Base-by-base conservation (phyloP, 805 yeast species). In the Wickerhamomyces mucosus region DNA sequence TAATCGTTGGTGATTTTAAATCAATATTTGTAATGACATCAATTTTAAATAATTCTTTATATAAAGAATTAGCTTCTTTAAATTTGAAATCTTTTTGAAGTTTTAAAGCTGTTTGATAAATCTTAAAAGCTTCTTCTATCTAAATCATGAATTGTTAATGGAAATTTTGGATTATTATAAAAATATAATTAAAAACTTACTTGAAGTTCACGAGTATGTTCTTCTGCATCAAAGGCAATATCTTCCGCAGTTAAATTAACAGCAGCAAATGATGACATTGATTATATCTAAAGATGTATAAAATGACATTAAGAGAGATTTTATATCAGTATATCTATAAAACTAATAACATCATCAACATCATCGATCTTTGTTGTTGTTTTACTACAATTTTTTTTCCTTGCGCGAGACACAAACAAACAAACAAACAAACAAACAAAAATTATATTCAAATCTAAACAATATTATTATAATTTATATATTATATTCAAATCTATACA, bases 201-300 rank as follows among this genome's bases (percentile, higher is more conserved):
- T 46, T 89, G 96, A 16, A 89, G 61, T 51, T 92, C 99, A 29
- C 95, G 63, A 1, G 96, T 80, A 47, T 86, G 95, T 41, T 85
- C 89, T 41, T 88, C 95, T 21, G 78, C 80, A 40, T 83, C 89
- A 21, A 72, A 61, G 14, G 56, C 57, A 5, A 69, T 56, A 31
- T 80, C 83, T 48, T 82, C 94, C 35, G 80, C 89, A 25, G 70
- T 70, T 28, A 78, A 58, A 47, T 89, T 89, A 27, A 88, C 65
- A 2, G 97, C 94, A 20, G 77, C 67, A 53, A 89, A 40, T 16
- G 21, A 5, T 3, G 76, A 61, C 15, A 88, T 78, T 78, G 51
- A 50, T 14, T 9, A 19, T 25, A 12, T 14, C 6, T n/a, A n/a
- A n/a, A n/a, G n/a, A n/a, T 28, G 16, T 22, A n/a, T n/a, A n/a